Evolutionary conservation across 305 asterid genomes (phyloP), one percentile per base, ranked within the genome.

Genomic region (Solanum chacoense): DNA sequence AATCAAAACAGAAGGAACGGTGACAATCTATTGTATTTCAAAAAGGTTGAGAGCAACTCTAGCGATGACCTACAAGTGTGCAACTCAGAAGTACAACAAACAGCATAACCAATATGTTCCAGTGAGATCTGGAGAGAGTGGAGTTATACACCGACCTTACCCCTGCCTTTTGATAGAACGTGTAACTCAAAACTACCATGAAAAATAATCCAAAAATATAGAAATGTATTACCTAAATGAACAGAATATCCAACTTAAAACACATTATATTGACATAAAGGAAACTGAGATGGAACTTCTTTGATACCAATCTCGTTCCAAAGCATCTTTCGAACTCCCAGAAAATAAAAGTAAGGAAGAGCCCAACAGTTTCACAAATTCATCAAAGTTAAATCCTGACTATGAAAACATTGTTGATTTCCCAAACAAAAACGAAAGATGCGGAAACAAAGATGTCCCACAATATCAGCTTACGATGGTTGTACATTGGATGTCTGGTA

Each of bases 401-500:
- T 31, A 55, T 50, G 72, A 29, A 18, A 45, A 83, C 45, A 83
- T 31, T 24, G 87, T 40, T 26, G 71, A 73, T 73, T 45, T 87
- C 50, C 85, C 37, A 42, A 73, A 63, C 84, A 45, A 74, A 37
- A 74, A 87, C 36, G 3, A 34, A 84, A 84, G 74, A 55, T 55
- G 87, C 4, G 7, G 72, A 50, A 71, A 84, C 73, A 88, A 40
- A 28, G 85, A 67, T 38, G 59, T 37, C 83, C 74, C 87, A 24
- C 18, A 86, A 79, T 31, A 84, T 72, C 80, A 59, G 76, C 31
- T 76, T 86, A 84, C 88, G 89, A 85, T 63, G 91, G 88, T 84
- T 93, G 93, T 84, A 87, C 85, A 45, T 91, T 94, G 50, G 98
- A 91, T 13, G 98, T 91, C 88, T 95, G 94, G 90, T 96, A 97